These are phyloP conservation scores for Polyplosphaeria fusca DNA, from an alignment of 495 filamentous ascomycete genomes.

Conservation along the genomic window DNA sequence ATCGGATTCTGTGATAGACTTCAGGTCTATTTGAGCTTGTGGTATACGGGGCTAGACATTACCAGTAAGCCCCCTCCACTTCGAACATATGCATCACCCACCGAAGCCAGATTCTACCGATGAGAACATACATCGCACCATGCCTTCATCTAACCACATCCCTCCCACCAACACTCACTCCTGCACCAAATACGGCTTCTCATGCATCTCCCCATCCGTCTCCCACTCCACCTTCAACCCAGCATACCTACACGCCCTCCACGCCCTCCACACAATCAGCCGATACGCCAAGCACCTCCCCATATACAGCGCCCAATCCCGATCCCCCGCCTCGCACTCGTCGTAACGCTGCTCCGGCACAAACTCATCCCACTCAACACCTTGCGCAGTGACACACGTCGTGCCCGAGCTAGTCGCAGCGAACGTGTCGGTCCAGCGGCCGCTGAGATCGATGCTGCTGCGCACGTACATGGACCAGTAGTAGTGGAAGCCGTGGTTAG, in stretches of 20 bases:
- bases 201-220: not conserved
- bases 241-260: not conserved
- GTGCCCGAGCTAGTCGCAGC: not conserved
- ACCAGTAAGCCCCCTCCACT: too few relatives aligned
- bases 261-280: not conserved
- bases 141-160: too few relatives aligned
- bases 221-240: not conserved
- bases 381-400: not conserved
- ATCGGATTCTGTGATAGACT: too few relatives aligned
- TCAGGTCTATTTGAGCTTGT: too few relatives aligned
- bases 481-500: not conserved
- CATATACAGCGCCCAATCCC: constrained; percentile 1
- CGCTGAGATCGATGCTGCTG: not conserved
- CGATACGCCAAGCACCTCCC: not conserved
- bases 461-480: not conserved
- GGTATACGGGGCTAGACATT: too few relatives aligned
- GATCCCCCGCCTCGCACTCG: not conserved
- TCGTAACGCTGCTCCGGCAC: not conserved
- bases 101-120: too few relatives aligned
- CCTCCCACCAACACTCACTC: too few relatives aligned
- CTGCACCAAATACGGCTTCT: too few relatives aligned
- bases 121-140: too few relatives aligned
- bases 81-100: too few relatives aligned
- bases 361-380: constrained; percentile 1
- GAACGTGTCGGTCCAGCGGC: constrained; percentile 5